These are phyloP conservation scores for Conticribra weissflogii DNA, from an alignment of 108 stramenopile genomes.

Conservation along the genomic window DNA sequence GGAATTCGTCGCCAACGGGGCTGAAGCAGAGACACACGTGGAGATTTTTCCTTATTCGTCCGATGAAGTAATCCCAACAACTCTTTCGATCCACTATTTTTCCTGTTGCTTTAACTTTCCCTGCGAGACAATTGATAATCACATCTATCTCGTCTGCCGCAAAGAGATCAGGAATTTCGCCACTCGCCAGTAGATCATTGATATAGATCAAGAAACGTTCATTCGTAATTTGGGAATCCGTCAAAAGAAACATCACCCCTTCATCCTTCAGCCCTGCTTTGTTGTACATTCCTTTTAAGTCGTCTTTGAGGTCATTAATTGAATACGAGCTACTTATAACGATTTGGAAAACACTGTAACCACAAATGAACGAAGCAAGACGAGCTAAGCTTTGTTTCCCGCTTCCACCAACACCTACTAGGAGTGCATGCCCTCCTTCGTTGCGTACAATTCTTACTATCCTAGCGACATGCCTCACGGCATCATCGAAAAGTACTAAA, in stretches of 20 bases:
- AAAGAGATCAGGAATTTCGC: slow-evolving; percentile 81
- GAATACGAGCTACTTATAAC: slow-evolving; percentile 72
- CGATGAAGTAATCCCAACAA: slow-evolving; percentile 82
- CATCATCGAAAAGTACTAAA: slow-evolving; percentile 76
- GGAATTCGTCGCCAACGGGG: slow-evolving; percentile 76
- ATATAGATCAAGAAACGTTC: slow-evolving; percentile 81
- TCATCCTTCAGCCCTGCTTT: slow-evolving; percentile 80
- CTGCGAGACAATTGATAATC: slow-evolving; percentile 65
- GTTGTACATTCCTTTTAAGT: slow-evolving; percentile 78
- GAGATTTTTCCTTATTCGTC: slow-evolving; percentile 67
- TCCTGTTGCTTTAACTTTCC: slow-evolving; percentile 67
- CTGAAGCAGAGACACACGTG: slow-evolving; percentile 80
- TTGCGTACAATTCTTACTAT: slow-evolving; percentile 64
- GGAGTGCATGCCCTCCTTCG: slow-evolving; percentile 74
- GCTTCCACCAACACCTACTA: slow-evolving; percentile 83
- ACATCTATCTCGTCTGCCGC: slow-evolving; percentile 71
- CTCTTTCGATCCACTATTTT: slow-evolving; percentile 66
- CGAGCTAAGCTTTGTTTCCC: slow-evolving; percentile 74
- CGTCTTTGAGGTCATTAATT: slow-evolving; percentile 81
- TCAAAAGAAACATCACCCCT: slow-evolving; percentile 77
- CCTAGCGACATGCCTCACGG: slow-evolving; percentile 72
- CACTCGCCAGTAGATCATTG: slow-evolving; percentile 76
- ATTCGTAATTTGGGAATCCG: slow-evolving; percentile 81
- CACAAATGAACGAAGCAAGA: slow-evolving; percentile 81
- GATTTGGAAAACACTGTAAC: slow-evolving; percentile 64